Conservation (phyloP, 2,329 filamentous ascomycete species). For the Onygenales sp. region DNA sequence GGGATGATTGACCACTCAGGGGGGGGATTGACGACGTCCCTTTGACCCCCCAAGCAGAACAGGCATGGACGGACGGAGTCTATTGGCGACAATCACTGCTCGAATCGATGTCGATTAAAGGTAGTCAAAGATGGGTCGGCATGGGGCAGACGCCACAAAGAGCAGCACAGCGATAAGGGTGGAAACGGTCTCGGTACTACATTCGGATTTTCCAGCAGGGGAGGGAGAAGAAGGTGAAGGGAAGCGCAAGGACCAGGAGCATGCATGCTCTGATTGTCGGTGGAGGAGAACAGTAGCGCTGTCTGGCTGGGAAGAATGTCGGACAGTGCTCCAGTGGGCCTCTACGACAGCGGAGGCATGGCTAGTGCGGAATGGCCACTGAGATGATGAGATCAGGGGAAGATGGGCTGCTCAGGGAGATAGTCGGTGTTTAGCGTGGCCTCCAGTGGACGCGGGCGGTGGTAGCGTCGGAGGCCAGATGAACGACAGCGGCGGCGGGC, state of each 20-base stretch:
- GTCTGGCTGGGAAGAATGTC: background rate
- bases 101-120: background rate
- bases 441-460: background rate
- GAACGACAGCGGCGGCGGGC: background rate
- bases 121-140: background rate
- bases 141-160: background rate
- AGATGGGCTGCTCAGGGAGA: background rate
- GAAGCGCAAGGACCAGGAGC: background rate
- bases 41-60: background rate
- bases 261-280: background rate
- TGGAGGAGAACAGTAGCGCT: background rate
- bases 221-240: background rate
- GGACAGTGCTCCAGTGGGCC: background rate
- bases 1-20: conserved; percentile 1
- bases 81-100: conserved; percentile 1
- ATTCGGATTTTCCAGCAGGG: background rate
- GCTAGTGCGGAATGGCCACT: background rate
- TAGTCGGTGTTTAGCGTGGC: background rate
- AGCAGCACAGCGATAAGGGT: background rate
- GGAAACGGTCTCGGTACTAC: background rate
- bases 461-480: background rate
- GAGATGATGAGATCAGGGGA: background rate
- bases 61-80: background rate
- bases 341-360: background rate
- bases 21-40: background rate